Evolutionary conservation across 306 rosid genomes (phyloP).

Genomic region (Trifolium fragiferum): DNA sequence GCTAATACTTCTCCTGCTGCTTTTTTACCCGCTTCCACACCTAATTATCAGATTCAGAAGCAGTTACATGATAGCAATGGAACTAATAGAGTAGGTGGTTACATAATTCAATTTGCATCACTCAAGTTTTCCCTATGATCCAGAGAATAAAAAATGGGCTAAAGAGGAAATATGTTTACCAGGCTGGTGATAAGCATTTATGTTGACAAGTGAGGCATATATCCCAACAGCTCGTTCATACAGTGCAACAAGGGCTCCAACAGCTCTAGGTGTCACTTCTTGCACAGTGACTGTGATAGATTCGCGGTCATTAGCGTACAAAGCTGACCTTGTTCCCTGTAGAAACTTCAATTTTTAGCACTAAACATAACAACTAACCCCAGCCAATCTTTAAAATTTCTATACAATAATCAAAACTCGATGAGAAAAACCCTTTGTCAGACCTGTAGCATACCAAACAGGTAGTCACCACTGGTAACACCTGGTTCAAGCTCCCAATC

Average conservation of each 20-base stretch:
- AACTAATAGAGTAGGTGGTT: constrained; percentile 6
- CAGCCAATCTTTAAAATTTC: neutral
- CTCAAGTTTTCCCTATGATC: neutral
- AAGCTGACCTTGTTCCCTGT: constrained; percentile 96
- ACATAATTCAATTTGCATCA: neutral
- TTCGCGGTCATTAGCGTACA: constrained; percentile 80
- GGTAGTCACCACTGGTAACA: constrained; percentile 97
- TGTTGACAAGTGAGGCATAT: constrained; percentile 83
- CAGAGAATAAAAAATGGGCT: constrained; percentile 8
- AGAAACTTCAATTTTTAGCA: constrained; percentile 36
- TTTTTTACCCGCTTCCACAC: constrained; percentile 88
- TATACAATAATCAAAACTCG: neutral
- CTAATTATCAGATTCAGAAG: constrained; percentile 49
- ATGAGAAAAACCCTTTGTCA: constrained; percentile 34
- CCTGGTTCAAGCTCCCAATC: constrained; percentile 99
- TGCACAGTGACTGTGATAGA: constrained; percentile 89
- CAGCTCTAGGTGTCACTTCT: constrained; percentile 90
- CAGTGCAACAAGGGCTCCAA: constrained; percentile 91
- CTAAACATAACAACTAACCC: constrained; percentile 7
- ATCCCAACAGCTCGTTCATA: constrained; percentile 98
- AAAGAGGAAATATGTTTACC: constrained; percentile 55
- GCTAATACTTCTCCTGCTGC: constrained; percentile 95
- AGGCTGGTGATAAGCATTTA: constrained; percentile 98
- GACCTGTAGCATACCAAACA: constrained; percentile 99
- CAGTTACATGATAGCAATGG: constrained; percentile 16